Base-by-base conservation (phyloP, 495 filamentous ascomycete species). In the Aspergillus saccharolyticus region DNA sequence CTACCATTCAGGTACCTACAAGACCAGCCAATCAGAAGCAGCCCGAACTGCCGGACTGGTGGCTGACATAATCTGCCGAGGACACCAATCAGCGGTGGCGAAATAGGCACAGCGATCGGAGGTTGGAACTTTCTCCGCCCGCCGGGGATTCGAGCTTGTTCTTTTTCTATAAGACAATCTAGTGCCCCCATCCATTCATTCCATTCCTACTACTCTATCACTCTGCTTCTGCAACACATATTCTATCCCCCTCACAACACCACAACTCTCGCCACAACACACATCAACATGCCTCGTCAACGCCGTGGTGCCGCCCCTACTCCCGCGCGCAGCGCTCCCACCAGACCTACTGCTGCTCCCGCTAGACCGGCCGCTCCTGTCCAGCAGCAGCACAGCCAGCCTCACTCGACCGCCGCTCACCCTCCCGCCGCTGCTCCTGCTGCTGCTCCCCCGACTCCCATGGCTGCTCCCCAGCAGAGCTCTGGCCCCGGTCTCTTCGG, bases 401-500 rank as follows among this genome's bases (percentile, higher is more conserved):
- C 72, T 77, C 80, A 81, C 79, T 67, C 87, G 79, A 90, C 89
- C 33, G 85, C 87, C 57, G 87, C 88, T 45, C 78, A 74, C 19
- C 61, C 74, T 20, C 74, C 80, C 4, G 24, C 46, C 12, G 21
- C 47, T 58, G 73, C 82, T 55, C 69, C 73, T 46, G 56, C 68
- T 58, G 73, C 82, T 56, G 68, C 73, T 48, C 57, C 68, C 30
- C 48, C 55, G 10, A 46, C 58, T 53, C 33, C 33, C 4, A 39
- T 39, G 33, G 68, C 80, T 58, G 69, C 78, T 61, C 71, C 71
- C 15, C 74, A 65, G 50, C 73, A 79, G 59, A 85, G 83, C 54
- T 73, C 83, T 54, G 83, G 86, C 16, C 83, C 87, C 5, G 89
- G 90, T 61, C 80, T 93, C 7, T 85, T 95, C 62, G 89, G 85